Percentiles rank a stretch among this genome's conserved stretches.
phyloP scores from a whole-genome alignment of 495 filamentous ascomycete species.

The Aspergillus cavernicola region DNA sequence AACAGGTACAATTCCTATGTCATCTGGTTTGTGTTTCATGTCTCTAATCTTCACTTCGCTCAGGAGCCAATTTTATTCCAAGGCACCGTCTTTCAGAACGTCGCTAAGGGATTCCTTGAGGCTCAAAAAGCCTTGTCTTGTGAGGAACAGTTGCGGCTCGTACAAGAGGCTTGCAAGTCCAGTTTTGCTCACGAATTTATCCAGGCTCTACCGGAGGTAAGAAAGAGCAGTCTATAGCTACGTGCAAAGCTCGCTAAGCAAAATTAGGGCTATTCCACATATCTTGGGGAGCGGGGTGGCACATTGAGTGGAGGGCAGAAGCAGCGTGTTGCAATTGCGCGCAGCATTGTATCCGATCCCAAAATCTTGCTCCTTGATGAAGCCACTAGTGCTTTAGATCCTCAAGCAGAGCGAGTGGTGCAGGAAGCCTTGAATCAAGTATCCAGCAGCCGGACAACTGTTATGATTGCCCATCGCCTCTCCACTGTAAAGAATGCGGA shows the following conservation, averaged over 20 bases:
- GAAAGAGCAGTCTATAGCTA: neutral
- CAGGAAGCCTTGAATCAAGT: slow-evolving; percentile 88
- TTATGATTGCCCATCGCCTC: slow-evolving; percentile 90
- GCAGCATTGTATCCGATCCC: slow-evolving; percentile 86
- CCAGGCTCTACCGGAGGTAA: slow-evolving; percentile 53
- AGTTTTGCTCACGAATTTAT: slow-evolving; percentile 94
- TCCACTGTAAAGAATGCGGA: slow-evolving; percentile 91
- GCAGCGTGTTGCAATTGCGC: slow-evolving; percentile 85
- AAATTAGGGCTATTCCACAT: slow-evolving; percentile 78
- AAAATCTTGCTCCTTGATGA: slow-evolving; percentile 94
- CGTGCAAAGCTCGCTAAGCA: neutral
- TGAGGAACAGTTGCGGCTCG: slow-evolving; percentile 62
- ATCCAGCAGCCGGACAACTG: slow-evolving; percentile 83
- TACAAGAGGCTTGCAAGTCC: slow-evolving; percentile 79
- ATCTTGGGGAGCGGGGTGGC: slow-evolving; percentile 92
- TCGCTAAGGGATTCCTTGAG: slow-evolving; percentile 84
- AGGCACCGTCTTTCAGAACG: slow-evolving; percentile 82
- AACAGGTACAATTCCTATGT: neutral
- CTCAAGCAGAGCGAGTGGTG: slow-evolving; percentile 89
- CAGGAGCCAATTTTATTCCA: slow-evolving; percentile 71
- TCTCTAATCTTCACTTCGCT: neutral
- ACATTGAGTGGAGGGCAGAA: slow-evolving; percentile 92
- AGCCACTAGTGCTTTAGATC: slow-evolving; percentile 92
- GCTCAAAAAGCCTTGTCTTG: slow-evolving; percentile 55
- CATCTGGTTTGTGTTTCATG: neutral